Conservation (phyloP, 208 protist species). For the Trypanosoma platydactyli region DNA sequence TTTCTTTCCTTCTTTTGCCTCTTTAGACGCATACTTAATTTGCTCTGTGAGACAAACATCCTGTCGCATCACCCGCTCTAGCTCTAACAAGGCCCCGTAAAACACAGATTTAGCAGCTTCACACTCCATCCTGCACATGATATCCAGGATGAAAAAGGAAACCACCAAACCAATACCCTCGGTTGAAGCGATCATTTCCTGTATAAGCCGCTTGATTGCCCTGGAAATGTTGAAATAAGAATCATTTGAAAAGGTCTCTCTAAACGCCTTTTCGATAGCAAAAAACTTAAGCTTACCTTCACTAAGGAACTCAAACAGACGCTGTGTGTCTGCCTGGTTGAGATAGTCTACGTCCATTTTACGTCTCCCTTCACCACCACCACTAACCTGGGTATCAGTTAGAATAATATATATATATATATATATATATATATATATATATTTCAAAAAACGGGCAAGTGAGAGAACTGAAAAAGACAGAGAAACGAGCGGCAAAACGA, state of each 20-base stretch:
- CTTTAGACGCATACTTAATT: constrained; percentile 74
- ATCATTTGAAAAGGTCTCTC: constrained; percentile 40
- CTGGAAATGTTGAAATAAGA: constrained; percentile 39
- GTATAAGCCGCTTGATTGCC: constrained; percentile 37
- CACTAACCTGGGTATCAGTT: too few relatives aligned
- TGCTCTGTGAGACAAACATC: constrained; percentile 69
- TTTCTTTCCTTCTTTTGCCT: constrained; percentile 68
- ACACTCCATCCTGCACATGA: constrained; percentile 56
- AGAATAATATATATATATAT: too few relatives aligned
- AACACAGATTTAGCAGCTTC: constrained; percentile 54
- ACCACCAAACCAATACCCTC: constrained; percentile 52
- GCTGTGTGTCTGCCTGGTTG: constrained; percentile 24
- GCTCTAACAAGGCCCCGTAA: constrained; percentile 62
- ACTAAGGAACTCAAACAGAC: constrained; percentile 37
- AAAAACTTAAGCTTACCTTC: constrained; percentile 43
- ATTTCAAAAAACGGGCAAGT: too few relatives aligned
- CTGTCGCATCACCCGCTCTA: constrained; percentile 60
- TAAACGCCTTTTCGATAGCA: constrained; percentile 53
- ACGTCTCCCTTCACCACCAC: constrained; percentile 2
- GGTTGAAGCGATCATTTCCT: constrained; percentile 43
- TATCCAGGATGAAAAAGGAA: constrained; percentile 54
- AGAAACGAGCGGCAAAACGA: too few relatives aligned
- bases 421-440: too few relatives aligned
- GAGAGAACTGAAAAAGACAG: too few relatives aligned
- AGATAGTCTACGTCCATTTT: constrained; percentile 38